Evolutionary conservation across 1,139 yeast species (phyloP).

Genomic region (Entelexis sorbosivorans): DNA sequence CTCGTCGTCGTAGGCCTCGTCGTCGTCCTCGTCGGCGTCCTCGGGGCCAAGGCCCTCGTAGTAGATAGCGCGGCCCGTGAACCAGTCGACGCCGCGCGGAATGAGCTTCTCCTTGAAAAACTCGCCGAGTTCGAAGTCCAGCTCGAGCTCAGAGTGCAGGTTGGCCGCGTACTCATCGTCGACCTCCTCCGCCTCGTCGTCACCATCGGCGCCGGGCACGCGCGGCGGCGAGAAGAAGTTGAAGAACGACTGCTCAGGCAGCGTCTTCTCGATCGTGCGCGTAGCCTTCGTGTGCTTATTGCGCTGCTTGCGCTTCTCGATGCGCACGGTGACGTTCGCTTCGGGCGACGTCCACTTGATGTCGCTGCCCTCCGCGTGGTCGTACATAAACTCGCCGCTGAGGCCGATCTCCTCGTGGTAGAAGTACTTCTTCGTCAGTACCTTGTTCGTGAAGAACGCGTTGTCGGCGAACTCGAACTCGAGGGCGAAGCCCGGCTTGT

Average conservation of each 20-base stretch:
- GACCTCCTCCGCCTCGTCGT: slow-evolving; percentile 37
- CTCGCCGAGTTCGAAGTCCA: slow-evolving; percentile 94
- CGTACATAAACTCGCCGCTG: slow-evolving; percentile 92
- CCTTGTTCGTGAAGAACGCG: slow-evolving; percentile 63
- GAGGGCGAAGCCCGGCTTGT: slow-evolving; percentile 81
- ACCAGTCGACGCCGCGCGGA: slow-evolving; percentile 97
- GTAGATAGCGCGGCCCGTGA: slow-evolving; percentile 89
- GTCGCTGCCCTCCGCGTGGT: slow-evolving; percentile 85
- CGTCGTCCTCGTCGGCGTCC: slow-evolving; percentile 47
- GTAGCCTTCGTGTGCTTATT: slow-evolving; percentile 96
- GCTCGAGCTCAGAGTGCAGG: slow-evolving; percentile 72
- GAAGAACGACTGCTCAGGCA: slow-evolving; percentile 90
- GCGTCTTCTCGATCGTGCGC: slow-evolving; percentile 85
- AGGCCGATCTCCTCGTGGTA: slow-evolving; percentile 92
- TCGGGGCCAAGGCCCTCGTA: slow-evolving; percentile 37
- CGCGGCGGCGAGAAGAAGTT: slow-evolving; percentile 91
- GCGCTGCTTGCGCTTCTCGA: slow-evolving; percentile 95
- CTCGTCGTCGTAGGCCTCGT: slow-evolving; percentile 43
- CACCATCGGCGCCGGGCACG: slow-evolving; percentile 38
- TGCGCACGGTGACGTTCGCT: slow-evolving; percentile 67
- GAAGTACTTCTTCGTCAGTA: slow-evolving; percentile 73
- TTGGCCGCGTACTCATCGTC: slow-evolving; percentile 57
- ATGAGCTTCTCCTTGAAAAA: slow-evolving; percentile 89
- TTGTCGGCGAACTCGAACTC: slow-evolving; percentile 71
- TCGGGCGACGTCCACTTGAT: slow-evolving; percentile 79